These are phyloP conservation scores for Xylaria hypoxylon DNA, from an alignment of 2,329 filamentous ascomycete genomes.

Conservation along the genomic window DNA sequence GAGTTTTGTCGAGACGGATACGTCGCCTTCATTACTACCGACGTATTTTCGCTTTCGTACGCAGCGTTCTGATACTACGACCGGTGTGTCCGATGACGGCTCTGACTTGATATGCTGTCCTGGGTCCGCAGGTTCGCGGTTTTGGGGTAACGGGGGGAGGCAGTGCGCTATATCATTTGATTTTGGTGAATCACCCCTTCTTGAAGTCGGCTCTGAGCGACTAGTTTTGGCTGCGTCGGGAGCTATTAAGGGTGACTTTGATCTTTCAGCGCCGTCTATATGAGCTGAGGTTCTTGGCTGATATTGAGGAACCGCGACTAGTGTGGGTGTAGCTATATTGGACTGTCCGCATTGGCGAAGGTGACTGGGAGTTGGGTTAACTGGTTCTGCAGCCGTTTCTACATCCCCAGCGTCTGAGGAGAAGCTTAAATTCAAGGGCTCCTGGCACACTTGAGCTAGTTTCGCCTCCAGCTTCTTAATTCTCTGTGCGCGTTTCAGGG, in stretches of 20 bases:
- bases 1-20: conserved; percentile 50
- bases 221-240: not conserved
- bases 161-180: conserved; percentile 24
- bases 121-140: not conserved
- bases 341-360: not conserved
- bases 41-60: conserved; percentile 61
- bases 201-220: not conserved
- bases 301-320: not conserved
- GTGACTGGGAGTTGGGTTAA: conserved; percentile 1
- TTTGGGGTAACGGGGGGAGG: conserved; percentile 50
- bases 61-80: conserved; percentile 63
- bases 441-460: conserved; percentile 39
- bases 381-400: conserved; percentile 20
- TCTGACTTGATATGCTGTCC: conserved; percentile 59
- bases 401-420: conserved; percentile 39
- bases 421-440: conserved; percentile 40
- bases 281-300: not conserved
- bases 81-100: conserved; percentile 64
- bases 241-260: conserved; percentile 3
- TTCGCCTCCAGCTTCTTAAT: conserved; percentile 58
- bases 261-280: not conserved
- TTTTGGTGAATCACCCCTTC: not conserved
- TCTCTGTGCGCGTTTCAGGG: conserved; percentile 49
- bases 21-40: conserved; percentile 42
- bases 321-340: not conserved